Evolutionary conservation across 129 eudicot species (phyloP), one percentile per base, ranked within the genome.

Genomic region (Solidago caesia): DNA sequence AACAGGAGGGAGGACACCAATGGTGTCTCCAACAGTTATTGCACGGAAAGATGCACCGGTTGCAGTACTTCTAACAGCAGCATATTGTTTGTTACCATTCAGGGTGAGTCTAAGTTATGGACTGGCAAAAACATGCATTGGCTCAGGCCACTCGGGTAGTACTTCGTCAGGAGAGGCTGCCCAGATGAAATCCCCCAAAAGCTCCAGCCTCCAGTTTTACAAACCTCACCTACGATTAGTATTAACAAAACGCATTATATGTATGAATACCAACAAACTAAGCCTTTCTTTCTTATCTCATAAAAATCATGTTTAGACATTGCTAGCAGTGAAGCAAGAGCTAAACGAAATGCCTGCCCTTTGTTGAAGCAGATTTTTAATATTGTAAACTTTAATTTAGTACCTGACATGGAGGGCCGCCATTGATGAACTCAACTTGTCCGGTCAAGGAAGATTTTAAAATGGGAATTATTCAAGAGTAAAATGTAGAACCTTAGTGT

Each of bases 121-220:
- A 25, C 86, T 81, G 29, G 88, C 84, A 83, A 88, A 88, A 5
- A 88, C 94, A 76, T 88, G 90, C 94, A 88, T 88, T 12, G 90
- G 94, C 59, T 88, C 94, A 1, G 88, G 90, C 94, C 94, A 88
- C 59, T 88, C 94, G 1, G 90, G 94, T n/a, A 88, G 81, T 26
- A 72, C 76, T 78, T 88, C 90, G 26, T 85, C 90, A 39, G 94
- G 94, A 59, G 94, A 73, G 43, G 94, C 94, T 57, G 90, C 94
- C 90, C 94, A 88, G 6, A 87, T 87, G 76, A 86, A 86, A 21
- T 86, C 91, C 41, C 88, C 92, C 92, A 80, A 53, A 87, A 25
- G 89, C 89, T 53, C 92, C 89, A 62, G 92, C 92, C 80, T 87
- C 89, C 39, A 87, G 73, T 64, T 84, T 84, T n/a, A 89, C 89